Base-by-base conservation (phyloP, 768 basidiomycete species). In the Clitopilus hobsonii region DNA sequence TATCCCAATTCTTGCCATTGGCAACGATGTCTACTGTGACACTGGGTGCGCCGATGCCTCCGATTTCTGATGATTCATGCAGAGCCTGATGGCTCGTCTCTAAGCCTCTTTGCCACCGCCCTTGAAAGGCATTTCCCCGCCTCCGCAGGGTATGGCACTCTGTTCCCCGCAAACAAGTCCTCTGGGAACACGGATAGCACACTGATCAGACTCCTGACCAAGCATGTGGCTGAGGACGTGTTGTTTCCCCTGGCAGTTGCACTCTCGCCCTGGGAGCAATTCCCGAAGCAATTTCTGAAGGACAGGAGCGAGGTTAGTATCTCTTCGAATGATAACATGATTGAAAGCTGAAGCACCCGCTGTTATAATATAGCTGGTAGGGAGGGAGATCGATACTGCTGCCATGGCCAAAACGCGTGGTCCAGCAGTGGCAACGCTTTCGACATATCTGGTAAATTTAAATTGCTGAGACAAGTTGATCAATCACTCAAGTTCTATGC, bases 11-110 rank as follows among this genome's bases (percentile, higher is more conserved):
- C 72, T 84, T 6, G 80, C 83, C 7, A 80, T 85, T 41, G 83
- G 83, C 13, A 80, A 78, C 59, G 82, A 85, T 60, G 70, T 85
- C 2, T 84, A 83, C 65, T 82, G 79, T 61, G 83, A 84, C 64
- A 83, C 80, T 10, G 75, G 70, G 74, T 68, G 54, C 52, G 18
- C 11, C 28, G 22, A 13, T n/a, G 51, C 25, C 13, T n/a, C n/a
- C n/a, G n/a, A n/a, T n/a, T n/a, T n/a, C n/a, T n/a, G n/a, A n/a
- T n/a, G n/a, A n/a, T n/a, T n/a, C n/a, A n/a, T n/a, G n/a, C n/a
- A n/a, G n/a, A n/a, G n/a, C n/a, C n/a, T n/a, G n/a, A n/a, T n/a
- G n/a, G n/a, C n/a, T n/a, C n/a, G 30, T n/a, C 29, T 20, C 52
- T 52, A 4, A 78, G 74, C 53, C 68, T 84, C 58, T 83, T 84